These are phyloP conservation scores for Phoma sp. DNA, from an alignment of 2,329 filamentous ascomycete genomes.

Conservation along the genomic window DNA sequence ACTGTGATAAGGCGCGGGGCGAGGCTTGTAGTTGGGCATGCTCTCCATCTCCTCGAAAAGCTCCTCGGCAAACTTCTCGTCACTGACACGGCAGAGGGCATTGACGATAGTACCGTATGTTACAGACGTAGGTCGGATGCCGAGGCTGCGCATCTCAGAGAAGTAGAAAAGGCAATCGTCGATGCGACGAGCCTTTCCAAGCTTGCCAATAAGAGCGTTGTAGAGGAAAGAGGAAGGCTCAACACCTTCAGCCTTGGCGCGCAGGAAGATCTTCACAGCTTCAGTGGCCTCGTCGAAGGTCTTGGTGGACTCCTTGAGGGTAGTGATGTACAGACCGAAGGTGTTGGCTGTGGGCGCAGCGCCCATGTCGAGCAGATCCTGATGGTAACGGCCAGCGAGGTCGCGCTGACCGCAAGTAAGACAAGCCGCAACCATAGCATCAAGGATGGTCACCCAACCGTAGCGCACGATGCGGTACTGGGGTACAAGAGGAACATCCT, in stretches of 20 bases:
- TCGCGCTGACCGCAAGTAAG: conserved; percentile 81
- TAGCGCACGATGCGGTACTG: conserved; percentile 90
- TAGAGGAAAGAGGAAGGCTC: conserved; percentile 97
- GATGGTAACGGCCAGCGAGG: conserved; percentile 84
- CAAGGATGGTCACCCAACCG: conserved; percentile 94
- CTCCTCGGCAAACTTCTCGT: conserved; percentile 97
- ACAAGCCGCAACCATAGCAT: conserved; percentile 94
- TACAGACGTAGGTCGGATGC: conserved; percentile 94
- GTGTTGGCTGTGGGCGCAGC: conserved; percentile 94
- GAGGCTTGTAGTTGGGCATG: conserved; percentile 98
- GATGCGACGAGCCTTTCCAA: conserved; percentile 95
- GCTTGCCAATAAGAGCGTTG: conserved; percentile 97
- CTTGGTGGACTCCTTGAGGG: conserved; percentile 93
- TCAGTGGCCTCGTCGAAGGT: conserved; percentile 98
- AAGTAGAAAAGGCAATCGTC: conserved; percentile 99
- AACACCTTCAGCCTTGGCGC: conserved; percentile 90
- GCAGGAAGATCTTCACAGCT: conserved; percentile 95
- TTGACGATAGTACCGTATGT: conserved; percentile 99
- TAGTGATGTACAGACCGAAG: conserved; percentile 98
- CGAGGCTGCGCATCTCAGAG: conserved; percentile 90
- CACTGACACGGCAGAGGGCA: conserved; percentile 92
- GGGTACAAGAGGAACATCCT: conserved; percentile 82
- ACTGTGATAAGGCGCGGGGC: conserved; percentile 96
- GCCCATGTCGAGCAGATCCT: conserved; percentile 89
- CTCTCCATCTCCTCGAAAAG: conserved; percentile 99